These are phyloP conservation scores for Cucurbita maxima DNA, from an alignment of 306 rosid genomes.

Conservation along the genomic window DNA sequence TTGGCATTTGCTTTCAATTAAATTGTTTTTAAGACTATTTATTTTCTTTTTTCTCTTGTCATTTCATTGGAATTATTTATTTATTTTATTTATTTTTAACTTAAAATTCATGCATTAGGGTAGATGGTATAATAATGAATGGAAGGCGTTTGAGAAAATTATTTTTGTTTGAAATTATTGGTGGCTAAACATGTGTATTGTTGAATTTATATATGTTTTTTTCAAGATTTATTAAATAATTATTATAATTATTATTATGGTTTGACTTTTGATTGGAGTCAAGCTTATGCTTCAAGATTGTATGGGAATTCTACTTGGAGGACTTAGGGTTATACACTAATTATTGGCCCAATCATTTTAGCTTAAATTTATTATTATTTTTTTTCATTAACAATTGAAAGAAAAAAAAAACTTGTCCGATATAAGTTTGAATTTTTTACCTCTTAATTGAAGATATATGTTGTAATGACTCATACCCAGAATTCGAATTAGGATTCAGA, in stretches of 20 bases:
- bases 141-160: constrained; percentile 5
- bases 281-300: constrained; percentile 4
- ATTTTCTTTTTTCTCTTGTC: neutral
- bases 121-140: constrained; percentile 4
- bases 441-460: too few species aligned
- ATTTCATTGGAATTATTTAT: neutral
- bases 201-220: neutral
- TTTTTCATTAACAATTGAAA: neutral
- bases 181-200: constrained; percentile 5
- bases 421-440: too few species aligned
- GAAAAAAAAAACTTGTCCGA: too few species aligned
- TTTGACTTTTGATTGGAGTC: constrained; percentile 6
- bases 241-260: neutral
- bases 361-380: neutral
- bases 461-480: too few species aligned
- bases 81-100: neutral
- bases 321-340: neutral
- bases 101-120: neutral
- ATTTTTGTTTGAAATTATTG: neutral
- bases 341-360: constrained; percentile 1
- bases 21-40: neutral
- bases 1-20: constrained; percentile 2
- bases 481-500: too few species aligned
- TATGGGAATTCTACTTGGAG: neutral
- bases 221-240: neutral